Conservation (phyloP, 805 yeast species). For the Ascoidea rubescens region DNA sequence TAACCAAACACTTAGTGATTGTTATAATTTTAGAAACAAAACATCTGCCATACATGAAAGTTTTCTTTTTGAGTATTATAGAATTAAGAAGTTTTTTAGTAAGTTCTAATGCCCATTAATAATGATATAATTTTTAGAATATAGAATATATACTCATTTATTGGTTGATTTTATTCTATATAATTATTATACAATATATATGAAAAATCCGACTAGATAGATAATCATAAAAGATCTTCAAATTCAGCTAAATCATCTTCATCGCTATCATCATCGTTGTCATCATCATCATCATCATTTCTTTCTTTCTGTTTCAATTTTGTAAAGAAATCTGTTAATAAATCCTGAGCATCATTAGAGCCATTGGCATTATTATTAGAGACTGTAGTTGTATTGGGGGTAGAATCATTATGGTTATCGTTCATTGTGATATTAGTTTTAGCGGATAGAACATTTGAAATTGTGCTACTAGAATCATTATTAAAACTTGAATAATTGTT, state of each 20-base stretch:
- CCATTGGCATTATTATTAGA: slow-evolving; percentile 4
- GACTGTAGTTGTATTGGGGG: background rate
- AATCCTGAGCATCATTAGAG: slow-evolving; percentile 35
- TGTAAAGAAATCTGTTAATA: slow-evolving; percentile 63
- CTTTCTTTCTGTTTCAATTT: slow-evolving; percentile 58
- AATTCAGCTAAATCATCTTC: slow-evolving; percentile 24
- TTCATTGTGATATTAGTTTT: background rate
- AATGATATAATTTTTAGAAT: too few relatives aligned
- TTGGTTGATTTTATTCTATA: too few relatives aligned
- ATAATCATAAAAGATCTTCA: slow-evolving; percentile 15
- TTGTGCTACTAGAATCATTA: background rate
- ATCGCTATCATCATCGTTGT: slow-evolving; percentile 30
- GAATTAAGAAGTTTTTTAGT: too few relatives aligned
- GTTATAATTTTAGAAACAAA: too few relatives aligned
- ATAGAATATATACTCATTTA: too few relatives aligned
- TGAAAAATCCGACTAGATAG: background rate
- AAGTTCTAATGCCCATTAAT: too few relatives aligned
- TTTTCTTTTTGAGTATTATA: too few relatives aligned
- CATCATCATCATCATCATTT: slow-evolving; percentile 46
- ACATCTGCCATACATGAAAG: too few relatives aligned
- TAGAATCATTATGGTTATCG: slow-evolving; percentile 5
- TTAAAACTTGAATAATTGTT: background rate
- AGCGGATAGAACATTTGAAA: background rate
- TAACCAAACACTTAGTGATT: too few relatives aligned
- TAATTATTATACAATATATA: too few relatives aligned